These are phyloP conservation scores for Didymella glomerata DNA, from an alignment of 2,329 filamentous ascomycete genomes.

Conservation along the genomic window DNA sequence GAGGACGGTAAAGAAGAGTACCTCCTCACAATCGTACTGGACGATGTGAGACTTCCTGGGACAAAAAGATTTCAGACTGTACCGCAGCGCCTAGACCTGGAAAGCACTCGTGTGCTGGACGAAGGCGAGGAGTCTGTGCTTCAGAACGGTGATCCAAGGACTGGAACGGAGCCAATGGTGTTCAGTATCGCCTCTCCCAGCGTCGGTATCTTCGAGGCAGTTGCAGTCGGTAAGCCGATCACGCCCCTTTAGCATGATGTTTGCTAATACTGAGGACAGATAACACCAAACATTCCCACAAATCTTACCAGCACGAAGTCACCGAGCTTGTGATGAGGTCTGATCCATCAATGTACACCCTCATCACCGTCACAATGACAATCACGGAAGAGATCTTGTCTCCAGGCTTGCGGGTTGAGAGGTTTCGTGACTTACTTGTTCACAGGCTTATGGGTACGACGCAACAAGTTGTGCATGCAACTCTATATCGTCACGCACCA, in stretches of 20 bases:
- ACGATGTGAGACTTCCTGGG: constrained; percentile 6
- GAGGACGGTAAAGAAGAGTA: constrained; percentile 8
- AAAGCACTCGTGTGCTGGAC: constrained; percentile 16
- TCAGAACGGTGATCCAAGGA: not conserved
- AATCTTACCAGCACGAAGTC: constrained; percentile 10
- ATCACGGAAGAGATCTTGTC: not conserved
- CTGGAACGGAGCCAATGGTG: constrained; percentile 14
- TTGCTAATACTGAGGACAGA: not conserved
- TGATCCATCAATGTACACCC: not conserved
- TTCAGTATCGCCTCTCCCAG: constrained; percentile 10
- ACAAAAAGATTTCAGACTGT: constrained; percentile 3
- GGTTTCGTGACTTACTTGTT: not conserved
- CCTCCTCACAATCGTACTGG: constrained; percentile 11
- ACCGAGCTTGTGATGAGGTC: not conserved
- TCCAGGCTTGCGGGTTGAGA: not conserved
- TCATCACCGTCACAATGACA: constrained; percentile 9
- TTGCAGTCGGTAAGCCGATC: not conserved
- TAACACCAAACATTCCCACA: not conserved
- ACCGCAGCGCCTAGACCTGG: constrained; percentile 18
- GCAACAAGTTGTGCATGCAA: not conserved
- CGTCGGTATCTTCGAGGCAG: constrained; percentile 15
- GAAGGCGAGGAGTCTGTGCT: constrained; percentile 17
- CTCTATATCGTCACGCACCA: constrained; percentile 6
- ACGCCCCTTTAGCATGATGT: not conserved
- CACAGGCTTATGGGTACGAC: not conserved